phyloP scores from a whole-genome alignment of 257 asterid genomes.

The Agastache rugosa region DNA sequence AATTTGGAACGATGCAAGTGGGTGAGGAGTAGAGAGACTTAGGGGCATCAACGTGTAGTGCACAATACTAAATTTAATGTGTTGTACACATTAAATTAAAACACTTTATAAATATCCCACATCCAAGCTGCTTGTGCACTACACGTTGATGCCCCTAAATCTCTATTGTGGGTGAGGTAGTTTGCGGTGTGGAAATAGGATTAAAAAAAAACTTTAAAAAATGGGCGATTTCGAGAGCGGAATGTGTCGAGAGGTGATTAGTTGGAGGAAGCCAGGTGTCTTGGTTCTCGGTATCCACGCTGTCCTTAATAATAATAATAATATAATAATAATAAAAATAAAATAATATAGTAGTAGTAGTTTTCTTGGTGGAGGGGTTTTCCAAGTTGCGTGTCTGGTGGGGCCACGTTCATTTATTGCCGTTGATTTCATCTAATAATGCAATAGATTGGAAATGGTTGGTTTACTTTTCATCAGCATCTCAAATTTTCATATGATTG shows the following conservation, averaged over 20 bases:
- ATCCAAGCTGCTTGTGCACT: too few species aligned
- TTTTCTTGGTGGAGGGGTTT: conserved; percentile 65
- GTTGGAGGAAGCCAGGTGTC: conserved; percentile 42
- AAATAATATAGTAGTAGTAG: not conserved
- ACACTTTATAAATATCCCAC: too few species aligned
- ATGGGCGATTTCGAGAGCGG: not conserved
- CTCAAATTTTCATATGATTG: conserved; percentile 15
- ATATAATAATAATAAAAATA: too few species aligned
- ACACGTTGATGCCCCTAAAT: too few species aligned
- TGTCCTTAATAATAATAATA: conserved; percentile 32
- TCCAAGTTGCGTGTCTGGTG: conserved; percentile 31
- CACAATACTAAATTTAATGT: too few species aligned
- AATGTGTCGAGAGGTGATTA: conserved; percentile 39
- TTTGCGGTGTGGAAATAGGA: not conserved
- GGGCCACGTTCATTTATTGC: conserved; percentile 32
- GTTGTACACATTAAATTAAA: too few species aligned
- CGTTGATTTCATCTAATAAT: conserved; percentile 41
- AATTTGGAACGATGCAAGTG: conserved; percentile 40
- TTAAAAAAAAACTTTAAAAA: not conserved
- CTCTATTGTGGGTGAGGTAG: too few species aligned
- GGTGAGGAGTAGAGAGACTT: too few species aligned
- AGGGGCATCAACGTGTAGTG: too few species aligned
- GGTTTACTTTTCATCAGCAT: conserved; percentile 23
- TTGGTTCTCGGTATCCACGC: conserved; percentile 50
- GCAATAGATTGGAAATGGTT: conserved; percentile 17